Percentiles rank a stretch among this genome's conserved stretches.
Evolutionary conservation across 495 filamentous ascomycete genomes (phyloP).

Genomic region (Arthonia radiata): DNA sequence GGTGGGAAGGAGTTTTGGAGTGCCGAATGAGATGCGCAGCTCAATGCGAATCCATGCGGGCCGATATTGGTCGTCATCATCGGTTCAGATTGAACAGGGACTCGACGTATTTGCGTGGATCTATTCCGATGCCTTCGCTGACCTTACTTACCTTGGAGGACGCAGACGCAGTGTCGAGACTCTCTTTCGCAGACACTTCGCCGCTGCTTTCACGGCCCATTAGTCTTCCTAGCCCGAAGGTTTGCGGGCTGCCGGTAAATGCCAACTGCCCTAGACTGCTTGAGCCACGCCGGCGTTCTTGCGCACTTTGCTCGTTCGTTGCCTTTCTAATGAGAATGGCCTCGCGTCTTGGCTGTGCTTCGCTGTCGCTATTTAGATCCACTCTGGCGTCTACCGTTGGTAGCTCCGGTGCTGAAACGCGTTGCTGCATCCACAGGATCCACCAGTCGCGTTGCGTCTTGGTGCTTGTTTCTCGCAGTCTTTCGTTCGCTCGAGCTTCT

Average conservation of each 20-base stretch:
- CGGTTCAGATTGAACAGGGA: slow-evolving; percentile 51
- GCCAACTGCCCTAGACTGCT: slow-evolving; percentile 13
- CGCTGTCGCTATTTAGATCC: slow-evolving; percentile 5
- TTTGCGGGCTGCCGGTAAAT: slow-evolving; percentile 7
- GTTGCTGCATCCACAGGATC: slow-evolving; percentile 73
- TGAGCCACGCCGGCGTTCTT: slow-evolving; percentile 10
- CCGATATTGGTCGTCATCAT: too few species aligned
- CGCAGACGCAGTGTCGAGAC: slow-evolving; percentile 4
- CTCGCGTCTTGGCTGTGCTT: slow-evolving; percentile 1
- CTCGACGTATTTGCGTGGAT: slow-evolving; percentile 71
- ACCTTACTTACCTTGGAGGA: slow-evolving; percentile 37
- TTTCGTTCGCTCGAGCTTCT: slow-evolving; percentile 36
- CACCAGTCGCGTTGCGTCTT: slow-evolving; percentile 90
- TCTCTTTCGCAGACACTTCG: slow-evolving; percentile 11
- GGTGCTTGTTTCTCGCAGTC: slow-evolving; percentile 62
- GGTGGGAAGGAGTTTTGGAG: too few species aligned
- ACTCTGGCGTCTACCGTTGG: slow-evolving; percentile 4
- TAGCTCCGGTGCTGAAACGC: slow-evolving; percentile 13
- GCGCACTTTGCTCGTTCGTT: slow-evolving; percentile 1
- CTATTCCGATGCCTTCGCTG: slow-evolving; percentile 70
- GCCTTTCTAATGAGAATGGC: slow-evolving; percentile 1
- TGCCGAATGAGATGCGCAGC: too few species aligned
- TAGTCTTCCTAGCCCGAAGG: slow-evolving; percentile 18
- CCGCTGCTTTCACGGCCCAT: slow-evolving; percentile 7
- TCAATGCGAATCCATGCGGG: too few species aligned